Evolutionary conservation across 495 filamentous ascomycete species (phyloP).

Genomic region (Parathielavia hyrcaniae): DNA sequence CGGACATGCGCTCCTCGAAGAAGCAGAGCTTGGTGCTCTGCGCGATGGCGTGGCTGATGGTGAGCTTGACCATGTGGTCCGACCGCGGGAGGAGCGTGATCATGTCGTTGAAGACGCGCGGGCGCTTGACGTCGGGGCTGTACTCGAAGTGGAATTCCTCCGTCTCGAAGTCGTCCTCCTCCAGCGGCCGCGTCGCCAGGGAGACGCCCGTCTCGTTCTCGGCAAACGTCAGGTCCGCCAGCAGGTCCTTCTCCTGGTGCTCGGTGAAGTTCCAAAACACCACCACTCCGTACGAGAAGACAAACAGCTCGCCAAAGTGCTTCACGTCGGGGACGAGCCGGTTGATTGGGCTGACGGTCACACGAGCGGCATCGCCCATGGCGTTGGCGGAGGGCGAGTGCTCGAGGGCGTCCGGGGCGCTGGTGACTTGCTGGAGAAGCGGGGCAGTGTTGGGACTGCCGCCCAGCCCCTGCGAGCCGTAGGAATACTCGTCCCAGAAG

Average conservation of each 20-base stretch:
- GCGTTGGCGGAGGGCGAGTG: not conserved
- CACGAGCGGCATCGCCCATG: not conserved
- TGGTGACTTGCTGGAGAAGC: constrained; percentile 15
- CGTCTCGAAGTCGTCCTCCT: constrained; percentile 88
- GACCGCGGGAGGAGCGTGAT: constrained; percentile 82
- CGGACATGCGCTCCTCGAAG: constrained; percentile 94
- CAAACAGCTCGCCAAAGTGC: constrained; percentile 90
- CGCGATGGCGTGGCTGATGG: constrained; percentile 93
- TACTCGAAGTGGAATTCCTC: constrained; percentile 99
- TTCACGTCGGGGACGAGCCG: constrained; percentile 59
- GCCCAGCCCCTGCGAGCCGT: constrained; percentile 19
- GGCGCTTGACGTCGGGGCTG: constrained; percentile 71
- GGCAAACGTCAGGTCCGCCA: constrained; percentile 92
- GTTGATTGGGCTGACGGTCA: constrained; percentile 37
- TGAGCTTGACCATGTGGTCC: constrained; percentile 98
- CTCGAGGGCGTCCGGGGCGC: constrained; percentile 4
- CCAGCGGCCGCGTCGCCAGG: constrained; percentile 62
- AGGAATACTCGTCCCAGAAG: constrained; percentile 49
- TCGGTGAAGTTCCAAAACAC: constrained; percentile 99
- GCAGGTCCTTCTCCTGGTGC: constrained; percentile 88
- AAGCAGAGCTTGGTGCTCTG: constrained; percentile 96
- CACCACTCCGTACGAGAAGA: constrained; percentile 94
- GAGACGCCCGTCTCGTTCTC: constrained; percentile 53
- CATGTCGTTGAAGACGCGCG: constrained; percentile 97
- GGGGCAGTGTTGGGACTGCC: constrained; percentile 10